Conservation (phyloP, 2,329 filamentous ascomycete species). For the Sclerotinia spermophila region DNA sequence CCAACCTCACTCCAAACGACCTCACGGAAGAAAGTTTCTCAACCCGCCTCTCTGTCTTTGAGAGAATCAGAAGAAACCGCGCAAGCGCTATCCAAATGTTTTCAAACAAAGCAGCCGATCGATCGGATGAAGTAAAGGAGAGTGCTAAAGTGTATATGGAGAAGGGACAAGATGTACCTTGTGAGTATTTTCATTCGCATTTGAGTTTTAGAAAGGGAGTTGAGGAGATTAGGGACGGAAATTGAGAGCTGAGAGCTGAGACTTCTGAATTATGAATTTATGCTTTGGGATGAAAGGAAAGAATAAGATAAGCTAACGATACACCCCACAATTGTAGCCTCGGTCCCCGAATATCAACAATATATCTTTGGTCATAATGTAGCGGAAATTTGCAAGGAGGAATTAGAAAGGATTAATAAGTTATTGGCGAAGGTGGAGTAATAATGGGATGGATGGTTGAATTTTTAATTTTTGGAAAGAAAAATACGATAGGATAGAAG, state of each 20-base stretch:
- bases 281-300: no score
- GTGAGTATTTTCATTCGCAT: background rate
- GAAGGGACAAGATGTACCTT: background rate
- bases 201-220: background rate
- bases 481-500: no score
- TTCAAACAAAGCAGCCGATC: background rate
- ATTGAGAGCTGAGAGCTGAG: no score
- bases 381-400: background rate
- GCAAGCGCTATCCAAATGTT: slow-evolving; percentile 10
- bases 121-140: background rate
- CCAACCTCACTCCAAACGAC: background rate
- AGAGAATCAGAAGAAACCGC: slow-evolving; percentile 6
- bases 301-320: background rate
- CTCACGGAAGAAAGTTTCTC: background rate
- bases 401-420: background rate
- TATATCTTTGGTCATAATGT: slow-evolving; percentile 13
- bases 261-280: rapidly evolving
- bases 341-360: background rate
- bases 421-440: background rate
- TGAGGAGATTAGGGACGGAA: background rate
- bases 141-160: background rate
- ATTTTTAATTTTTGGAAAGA: no score
- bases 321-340: background rate
- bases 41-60: background rate
- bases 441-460: no score